These are phyloP conservation scores for Curvularia eragrostidis DNA, from an alignment of 2,329 filamentous ascomycete genomes.

Conservation along the genomic window DNA sequence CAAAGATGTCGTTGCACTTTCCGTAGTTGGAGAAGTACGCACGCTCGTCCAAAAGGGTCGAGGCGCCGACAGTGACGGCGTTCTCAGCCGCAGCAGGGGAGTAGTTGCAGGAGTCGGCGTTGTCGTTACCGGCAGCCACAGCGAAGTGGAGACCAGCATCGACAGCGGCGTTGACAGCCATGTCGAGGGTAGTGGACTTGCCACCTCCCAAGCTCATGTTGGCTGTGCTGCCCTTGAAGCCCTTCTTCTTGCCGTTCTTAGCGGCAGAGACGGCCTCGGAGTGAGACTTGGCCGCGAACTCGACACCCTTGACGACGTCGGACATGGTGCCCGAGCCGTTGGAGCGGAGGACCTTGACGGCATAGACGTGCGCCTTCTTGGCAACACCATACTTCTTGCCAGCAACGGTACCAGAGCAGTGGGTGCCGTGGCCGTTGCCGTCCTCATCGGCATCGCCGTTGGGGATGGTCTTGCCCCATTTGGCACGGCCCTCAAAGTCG, in stretches of 20 bases:
- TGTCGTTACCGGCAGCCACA: slow-evolving; percentile 98
- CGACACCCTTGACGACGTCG: slow-evolving; percentile 97
- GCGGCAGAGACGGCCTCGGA: slow-evolving; percentile 74
- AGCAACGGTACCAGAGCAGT: slow-evolving; percentile 97
- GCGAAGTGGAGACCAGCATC: slow-evolving; percentile 94
- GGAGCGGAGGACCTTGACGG: slow-evolving; percentile 97
- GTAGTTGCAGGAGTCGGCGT: slow-evolving; percentile 99
- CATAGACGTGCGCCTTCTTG: slow-evolving; percentile 97
- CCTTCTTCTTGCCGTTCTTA: slow-evolving; percentile 89
- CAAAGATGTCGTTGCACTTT: slow-evolving; percentile 99
- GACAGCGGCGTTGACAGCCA: slow-evolving; percentile 92
- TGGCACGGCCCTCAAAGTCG: slow-evolving; percentile 94
- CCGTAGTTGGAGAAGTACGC: slow-evolving; percentile 99
- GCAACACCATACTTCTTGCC: slow-evolving; percentile 99
- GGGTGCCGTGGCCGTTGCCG: slow-evolving; percentile 97
- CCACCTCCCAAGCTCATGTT: slow-evolving; percentile 99
- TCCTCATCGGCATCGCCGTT: slow-evolving; percentile 82
- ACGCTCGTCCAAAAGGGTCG: slow-evolving; percentile 89
- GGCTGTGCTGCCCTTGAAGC: slow-evolving; percentile 98
- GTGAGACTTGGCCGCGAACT: slow-evolving; percentile 87
- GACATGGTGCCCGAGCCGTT: slow-evolving; percentile 99
- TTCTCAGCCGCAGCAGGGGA: slow-evolving; percentile 91
- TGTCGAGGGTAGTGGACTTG: slow-evolving; percentile 90
- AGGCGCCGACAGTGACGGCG: slow-evolving; percentile 94
- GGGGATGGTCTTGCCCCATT: slow-evolving; percentile 97